phyloP scores from a whole-genome alignment of 2,329 filamentous ascomycete genomes.

The Colletotrichum lentis region DNA sequence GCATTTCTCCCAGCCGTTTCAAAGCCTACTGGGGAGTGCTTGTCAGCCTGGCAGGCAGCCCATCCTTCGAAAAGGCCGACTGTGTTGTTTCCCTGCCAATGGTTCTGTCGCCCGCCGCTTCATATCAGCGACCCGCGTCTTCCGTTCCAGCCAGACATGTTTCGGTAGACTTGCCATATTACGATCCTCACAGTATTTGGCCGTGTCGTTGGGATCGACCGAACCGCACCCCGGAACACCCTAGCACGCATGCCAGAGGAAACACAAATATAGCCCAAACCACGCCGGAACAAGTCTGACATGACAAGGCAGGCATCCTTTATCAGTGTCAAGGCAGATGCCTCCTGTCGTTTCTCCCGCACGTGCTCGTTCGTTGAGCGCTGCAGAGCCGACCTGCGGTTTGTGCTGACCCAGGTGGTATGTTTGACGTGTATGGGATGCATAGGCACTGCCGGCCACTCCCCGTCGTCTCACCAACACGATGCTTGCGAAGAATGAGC shows the following conservation, averaged over 20 bases:
- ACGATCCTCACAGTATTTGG: slow-evolving; percentile 19
- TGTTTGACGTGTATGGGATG: slow-evolving; percentile 20
- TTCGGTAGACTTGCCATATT: slow-evolving; percentile 19
- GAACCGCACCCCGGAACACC: background rate
- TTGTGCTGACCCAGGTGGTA: slow-evolving; percentile 9
- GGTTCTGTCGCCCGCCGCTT: slow-evolving; percentile 5
- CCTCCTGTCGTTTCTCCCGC: slow-evolving; percentile 11
- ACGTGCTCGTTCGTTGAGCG: background rate
- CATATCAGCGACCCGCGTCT: slow-evolving; percentile 9
- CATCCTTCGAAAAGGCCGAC: background rate
- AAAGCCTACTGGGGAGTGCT: slow-evolving; percentile 12
- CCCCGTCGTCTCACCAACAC: slow-evolving; percentile 9
- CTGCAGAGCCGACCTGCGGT: background rate
- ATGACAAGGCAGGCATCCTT: background rate
- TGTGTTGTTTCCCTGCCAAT: slow-evolving; percentile 27
- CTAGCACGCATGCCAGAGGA: background rate
- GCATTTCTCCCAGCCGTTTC: slow-evolving; percentile 30
- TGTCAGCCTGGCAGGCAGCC: background rate
- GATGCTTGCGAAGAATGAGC: background rate
- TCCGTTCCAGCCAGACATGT: slow-evolving; percentile 22
- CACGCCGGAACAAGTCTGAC: background rate
- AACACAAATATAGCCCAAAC: background rate
- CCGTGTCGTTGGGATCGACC: slow-evolving; percentile 12
- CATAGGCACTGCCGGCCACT: slow-evolving; percentile 1
- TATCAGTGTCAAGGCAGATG: background rate